Evolutionary conservation across 257 asterid genomes (phyloP).

Genomic region (Nemophila menziesii): DNA sequence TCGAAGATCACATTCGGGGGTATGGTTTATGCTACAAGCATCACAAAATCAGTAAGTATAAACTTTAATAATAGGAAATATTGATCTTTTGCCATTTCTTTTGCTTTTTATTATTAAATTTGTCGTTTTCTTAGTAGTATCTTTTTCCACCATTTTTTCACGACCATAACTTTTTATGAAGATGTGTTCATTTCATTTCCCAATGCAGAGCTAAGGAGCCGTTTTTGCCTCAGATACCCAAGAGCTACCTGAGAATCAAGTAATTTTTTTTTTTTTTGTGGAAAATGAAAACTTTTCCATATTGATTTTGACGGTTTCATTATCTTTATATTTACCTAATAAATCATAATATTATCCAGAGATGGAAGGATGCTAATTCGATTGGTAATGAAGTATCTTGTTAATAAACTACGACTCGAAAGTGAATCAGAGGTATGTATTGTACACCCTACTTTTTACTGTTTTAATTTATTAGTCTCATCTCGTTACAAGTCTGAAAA

Average conservation of each 20-base stretch:
- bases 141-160: slow-evolving; percentile 7
- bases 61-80: neutral
- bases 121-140: neutral
- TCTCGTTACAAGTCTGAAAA: too few relatives aligned
- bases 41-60: slow-evolving; percentile 61
- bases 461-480: neutral
- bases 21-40: slow-evolving; percentile 82
- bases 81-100: neutral
- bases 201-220: slow-evolving; percentile 62
- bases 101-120: too few relatives aligned
- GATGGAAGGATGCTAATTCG: slow-evolving; percentile 84
- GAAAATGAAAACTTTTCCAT: too few relatives aligned
- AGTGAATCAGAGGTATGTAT: slow-evolving; percentile 83
- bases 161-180: slow-evolving; percentile 13
- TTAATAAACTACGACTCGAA: slow-evolving; percentile 67
- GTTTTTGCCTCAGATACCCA: slow-evolving; percentile 79
- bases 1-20: slow-evolving; percentile 66
- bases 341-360: slow-evolving; percentile 19
- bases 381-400: slow-evolving; percentile 74
- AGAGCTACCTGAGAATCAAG: slow-evolving; percentile 94
- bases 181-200: neutral
- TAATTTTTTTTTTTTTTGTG: slow-evolving; percentile 12
- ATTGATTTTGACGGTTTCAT: too few relatives aligned
- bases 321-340: too few relatives aligned
- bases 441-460: neutral